Evolutionary conservation across 306 rosid species (phyloP).

Genomic region (Cicer pinnatifidum): DNA sequence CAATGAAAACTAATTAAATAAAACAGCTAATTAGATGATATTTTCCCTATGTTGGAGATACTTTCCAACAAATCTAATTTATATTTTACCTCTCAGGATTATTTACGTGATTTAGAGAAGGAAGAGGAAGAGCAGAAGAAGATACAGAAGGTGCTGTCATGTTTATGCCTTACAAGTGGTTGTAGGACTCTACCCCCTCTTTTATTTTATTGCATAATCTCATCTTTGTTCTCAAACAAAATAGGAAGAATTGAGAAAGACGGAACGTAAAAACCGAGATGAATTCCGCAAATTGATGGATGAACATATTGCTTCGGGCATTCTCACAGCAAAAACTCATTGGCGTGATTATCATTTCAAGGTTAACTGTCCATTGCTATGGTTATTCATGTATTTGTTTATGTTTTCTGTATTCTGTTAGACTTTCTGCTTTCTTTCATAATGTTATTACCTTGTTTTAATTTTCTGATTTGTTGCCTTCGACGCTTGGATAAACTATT

Average conservation of each 20-base stretch:
- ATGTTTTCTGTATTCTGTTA: neutral
- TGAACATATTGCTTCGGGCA: constrained; percentile 72
- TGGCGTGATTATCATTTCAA: constrained; percentile 86
- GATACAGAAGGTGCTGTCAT: constrained; percentile 73
- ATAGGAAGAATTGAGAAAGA: constrained; percentile 90
- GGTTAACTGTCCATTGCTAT: constrained; percentile 51
- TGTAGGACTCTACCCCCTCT: constrained; percentile 15
- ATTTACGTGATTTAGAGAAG: constrained; percentile 76
- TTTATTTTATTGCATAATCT: constrained; percentile 42
- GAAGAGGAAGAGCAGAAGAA: constrained; percentile 95
- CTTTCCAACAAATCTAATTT: constrained; percentile 38
- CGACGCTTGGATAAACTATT: constrained; percentile 11
- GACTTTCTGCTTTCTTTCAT: constrained; percentile 19
- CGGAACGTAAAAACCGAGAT: constrained; percentile 87
- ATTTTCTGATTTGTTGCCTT: constrained; percentile 37
- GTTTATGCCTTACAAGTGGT: constrained; percentile 33
- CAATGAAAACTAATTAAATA: constrained; percentile 10
- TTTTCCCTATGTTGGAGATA: constrained; percentile 2
- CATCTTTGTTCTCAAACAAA: constrained; percentile 49
- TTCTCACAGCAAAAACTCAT: constrained; percentile 75
- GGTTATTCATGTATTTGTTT: constrained; percentile 4
- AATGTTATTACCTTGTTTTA: constrained; percentile 25
- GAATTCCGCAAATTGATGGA: constrained; percentile 94
- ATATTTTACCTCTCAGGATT: constrained; percentile 60
- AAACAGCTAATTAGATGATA: neutral